Evolutionary conservation across 352 stramenopile species (phyloP), one percentile per base, ranked within the genome.

Genomic region (Pythium brachiatum): DNA sequence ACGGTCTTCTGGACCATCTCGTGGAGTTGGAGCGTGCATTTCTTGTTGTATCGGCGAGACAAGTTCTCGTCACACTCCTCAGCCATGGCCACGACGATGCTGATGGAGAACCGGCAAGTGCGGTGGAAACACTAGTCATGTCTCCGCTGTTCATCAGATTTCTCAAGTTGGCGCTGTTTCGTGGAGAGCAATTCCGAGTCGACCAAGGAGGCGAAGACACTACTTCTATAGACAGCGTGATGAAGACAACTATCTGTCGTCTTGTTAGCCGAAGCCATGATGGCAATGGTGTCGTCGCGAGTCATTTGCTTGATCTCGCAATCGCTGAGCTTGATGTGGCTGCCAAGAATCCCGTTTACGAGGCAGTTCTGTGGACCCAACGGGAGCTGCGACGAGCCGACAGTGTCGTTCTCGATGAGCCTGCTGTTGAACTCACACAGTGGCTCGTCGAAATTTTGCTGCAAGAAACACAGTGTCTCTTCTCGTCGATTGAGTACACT

Each of bases 291-390:
- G n/a, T 2, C 26, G 25, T 66, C 13, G 12, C 16, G 1, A 7
- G 7, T 15, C 25, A 13, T 48, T 47, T 83, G 2, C 62, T 93
- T 41, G 75, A 87, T 12, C 79, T 81, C 47, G 87, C 70, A 31
- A 53, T 95, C 7, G 41, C 58, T 27, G 76, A 95, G 38, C 46
- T 96, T 0, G 87, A 95, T 47, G 46, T 57, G 23, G 88, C 83
- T 16, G 75, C 78, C 9, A 66, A 53, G 7, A 71, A 59, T 8
- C 75, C 85, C 23, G 13, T 57, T 0, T 95, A 78, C 31, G 80
- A 94, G 63, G 82, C 89, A 0, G 46, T 68, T 25, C 32, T 93
- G 21, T 97, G 89, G 90, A 95, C 86, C 0, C 77, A 96, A 27
- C 73, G 85, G 16, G 79, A 83, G 2, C 67, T 94, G 4, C 39